A percentile compares a stretch with the other conserved stretches of the same genome.
Conservation (phyloP, 257 asterid species). For the Solanum sparsipilum region DNA sequence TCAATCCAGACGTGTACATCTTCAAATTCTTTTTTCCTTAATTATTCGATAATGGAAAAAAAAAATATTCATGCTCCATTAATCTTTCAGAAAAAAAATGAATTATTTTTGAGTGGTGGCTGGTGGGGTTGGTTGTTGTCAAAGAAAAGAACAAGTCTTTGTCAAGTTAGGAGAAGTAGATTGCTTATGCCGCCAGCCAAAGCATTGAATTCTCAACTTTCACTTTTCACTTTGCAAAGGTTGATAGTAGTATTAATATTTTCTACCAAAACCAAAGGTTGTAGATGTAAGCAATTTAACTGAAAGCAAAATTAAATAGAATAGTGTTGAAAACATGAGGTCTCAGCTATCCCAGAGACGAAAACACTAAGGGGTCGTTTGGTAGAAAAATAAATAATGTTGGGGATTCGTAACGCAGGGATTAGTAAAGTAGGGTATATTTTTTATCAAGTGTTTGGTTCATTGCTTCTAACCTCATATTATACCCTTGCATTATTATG, state of each 20-base stretch:
- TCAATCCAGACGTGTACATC: neutral
- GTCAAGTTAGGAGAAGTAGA: neutral
- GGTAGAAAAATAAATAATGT: too few relatives aligned
- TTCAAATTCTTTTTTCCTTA: neutral
- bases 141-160: neutral
- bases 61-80: neutral
- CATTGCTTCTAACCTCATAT: too few relatives aligned
- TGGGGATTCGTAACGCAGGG: too few relatives aligned
- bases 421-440: too few relatives aligned
- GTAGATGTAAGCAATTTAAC: neutral
- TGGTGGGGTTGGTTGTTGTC: neutral
- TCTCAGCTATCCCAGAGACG: neutral
- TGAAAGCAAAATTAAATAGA: neutral
- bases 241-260: neutral
- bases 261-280: neutral
- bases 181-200: constrained; percentile 7
- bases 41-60: neutral
- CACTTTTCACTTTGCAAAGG: neutral
- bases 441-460: too few relatives aligned
- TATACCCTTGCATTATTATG: too few relatives aligned
- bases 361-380: neutral
- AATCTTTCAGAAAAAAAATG: neutral
- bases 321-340: neutral
- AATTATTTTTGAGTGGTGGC: neutral
- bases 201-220: constrained; percentile 2